Evolutionary conservation across 495 filamentous ascomycete genomes (phyloP).

Genomic region (Penicillium mononematosum): DNA sequence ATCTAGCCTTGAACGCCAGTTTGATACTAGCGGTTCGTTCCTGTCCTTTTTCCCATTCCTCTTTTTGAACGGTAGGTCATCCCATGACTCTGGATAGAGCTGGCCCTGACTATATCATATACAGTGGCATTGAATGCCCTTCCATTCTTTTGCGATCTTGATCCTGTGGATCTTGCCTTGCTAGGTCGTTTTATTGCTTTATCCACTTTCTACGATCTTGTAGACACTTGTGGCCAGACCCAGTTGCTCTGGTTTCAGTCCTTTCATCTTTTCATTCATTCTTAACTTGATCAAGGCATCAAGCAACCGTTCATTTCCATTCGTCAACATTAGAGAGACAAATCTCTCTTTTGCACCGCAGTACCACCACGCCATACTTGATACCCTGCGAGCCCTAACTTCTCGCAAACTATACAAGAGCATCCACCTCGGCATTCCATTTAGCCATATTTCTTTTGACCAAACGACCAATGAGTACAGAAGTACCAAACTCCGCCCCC

Average conservation of each 20-base stretch:
- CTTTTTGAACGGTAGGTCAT: not conserved
- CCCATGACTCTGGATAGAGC: not conserved
- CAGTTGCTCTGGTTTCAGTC: conserved; percentile 12
- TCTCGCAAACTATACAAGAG: not conserved
- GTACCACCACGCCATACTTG: not conserved
- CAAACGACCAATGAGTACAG: conserved; percentile 21
- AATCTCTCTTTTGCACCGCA: not conserved
- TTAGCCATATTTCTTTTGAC: not conserved
- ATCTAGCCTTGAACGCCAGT: conserved; percentile 23
- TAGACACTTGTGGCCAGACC: conserved; percentile 12
- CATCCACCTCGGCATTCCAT: not conserved
- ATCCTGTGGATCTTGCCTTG: conserved; percentile 14
- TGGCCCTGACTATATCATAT: conserved; percentile 8
- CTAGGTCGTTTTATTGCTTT: conserved; percentile 15
- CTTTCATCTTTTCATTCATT: conserved; percentile 15
- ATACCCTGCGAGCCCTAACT: conserved; percentile 10
- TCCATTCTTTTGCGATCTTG: conserved; percentile 28
- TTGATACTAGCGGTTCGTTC: conserved; percentile 28
- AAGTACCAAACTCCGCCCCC: conserved; percentile 3
- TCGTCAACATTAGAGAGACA: not conserved
- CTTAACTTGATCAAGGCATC: conserved; percentile 21
- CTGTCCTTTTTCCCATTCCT: conserved; percentile 17
- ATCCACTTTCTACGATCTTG: conserved; percentile 15
- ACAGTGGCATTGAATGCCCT: conserved; percentile 44
- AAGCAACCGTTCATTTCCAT: conserved; percentile 5